Evolutionary conservation across 208 protist species (phyloP).

Genomic region (Lotmaria passim): DNA sequence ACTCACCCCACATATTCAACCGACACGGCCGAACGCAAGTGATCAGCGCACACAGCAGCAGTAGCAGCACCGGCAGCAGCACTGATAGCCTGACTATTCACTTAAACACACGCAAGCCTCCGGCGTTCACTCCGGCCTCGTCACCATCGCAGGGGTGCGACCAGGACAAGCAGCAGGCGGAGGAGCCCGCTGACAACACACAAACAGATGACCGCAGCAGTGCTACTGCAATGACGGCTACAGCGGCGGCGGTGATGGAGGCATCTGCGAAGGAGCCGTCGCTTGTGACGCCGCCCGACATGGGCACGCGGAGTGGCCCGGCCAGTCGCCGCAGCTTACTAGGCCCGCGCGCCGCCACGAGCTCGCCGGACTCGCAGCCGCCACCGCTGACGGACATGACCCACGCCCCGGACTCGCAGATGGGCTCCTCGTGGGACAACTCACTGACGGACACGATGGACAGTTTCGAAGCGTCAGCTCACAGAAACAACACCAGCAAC

Average conservation of each 20-base stretch:
- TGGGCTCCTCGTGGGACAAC: slow-evolving; percentile 15
- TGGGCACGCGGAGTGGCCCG: not conserved
- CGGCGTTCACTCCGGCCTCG: not conserved
- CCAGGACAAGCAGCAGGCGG: not conserved
- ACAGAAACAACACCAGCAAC: not conserved
- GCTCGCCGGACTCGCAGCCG: slow-evolving; percentile 5
- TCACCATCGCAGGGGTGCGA: not conserved
- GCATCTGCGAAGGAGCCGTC: too few relatives aligned
- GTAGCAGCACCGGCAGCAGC: slow-evolving; percentile 13
- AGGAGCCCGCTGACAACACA: not conserved
- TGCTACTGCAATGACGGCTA: not conserved
- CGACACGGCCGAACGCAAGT: slow-evolving; percentile 6
- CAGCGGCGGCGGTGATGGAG: too few relatives aligned
- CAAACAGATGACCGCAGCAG: not conserved
- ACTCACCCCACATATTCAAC: slow-evolving; percentile 12
- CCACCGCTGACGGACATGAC: slow-evolving; percentile 21
- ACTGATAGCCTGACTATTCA: not conserved
- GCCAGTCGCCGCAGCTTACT: not conserved
- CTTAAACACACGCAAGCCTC: not conserved
- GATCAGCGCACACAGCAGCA: slow-evolving; percentile 13
- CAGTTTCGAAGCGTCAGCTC: not conserved
- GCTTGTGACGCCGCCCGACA: not conserved
- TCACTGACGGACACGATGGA: slow-evolving; percentile 1
- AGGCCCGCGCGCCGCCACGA: not conserved
- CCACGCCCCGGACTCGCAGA: slow-evolving; percentile 1